Percentiles rank a stretch among this genome's conserved stretches.
phyloP scores from a whole-genome alignment of 768 basidiomycete species.

The Lactarius vividus region DNA sequence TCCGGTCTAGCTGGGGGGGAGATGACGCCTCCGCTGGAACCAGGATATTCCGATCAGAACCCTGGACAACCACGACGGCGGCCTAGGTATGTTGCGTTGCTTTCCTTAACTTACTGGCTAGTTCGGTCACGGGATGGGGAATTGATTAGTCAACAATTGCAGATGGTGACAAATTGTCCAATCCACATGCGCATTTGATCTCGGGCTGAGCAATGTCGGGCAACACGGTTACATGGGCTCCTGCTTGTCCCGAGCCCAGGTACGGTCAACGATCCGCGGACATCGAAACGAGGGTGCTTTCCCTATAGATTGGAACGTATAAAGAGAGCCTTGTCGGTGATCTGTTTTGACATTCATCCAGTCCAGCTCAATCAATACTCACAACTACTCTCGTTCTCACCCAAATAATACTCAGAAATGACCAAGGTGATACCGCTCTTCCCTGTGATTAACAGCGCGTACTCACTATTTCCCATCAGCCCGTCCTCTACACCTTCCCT shows the following conservation, averaged over 20 bases:
- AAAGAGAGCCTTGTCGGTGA: background rate
- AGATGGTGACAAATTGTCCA: background rate
- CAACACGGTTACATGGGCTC: background rate
- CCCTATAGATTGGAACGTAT: background rate
- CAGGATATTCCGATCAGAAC: background rate
- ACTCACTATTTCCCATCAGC: conserved; percentile 14
- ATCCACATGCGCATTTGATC: too few species aligned
- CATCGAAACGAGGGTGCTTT: background rate
- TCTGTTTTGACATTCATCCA: background rate
- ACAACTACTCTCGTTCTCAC: background rate
- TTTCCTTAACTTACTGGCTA: too few species aligned
- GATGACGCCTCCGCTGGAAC: background rate
- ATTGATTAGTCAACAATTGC: background rate
- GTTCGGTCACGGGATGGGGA: background rate
- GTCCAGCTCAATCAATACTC: background rate
- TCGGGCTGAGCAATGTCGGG: too few species aligned
- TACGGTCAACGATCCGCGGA: background rate
- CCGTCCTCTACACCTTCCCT: conserved; percentile 38
- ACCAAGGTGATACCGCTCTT: background rate
- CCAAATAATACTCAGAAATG: background rate
- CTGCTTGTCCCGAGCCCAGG: background rate
- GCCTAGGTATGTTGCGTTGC: too few species aligned
- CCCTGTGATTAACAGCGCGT: background rate
- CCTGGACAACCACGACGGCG: background rate
- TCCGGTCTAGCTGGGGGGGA: background rate